Percentiles rank a stretch among this genome's conserved stretches.
Conservation (phyloP, 1,284 basidiomycete species). For the Waitea zeae region DNA sequence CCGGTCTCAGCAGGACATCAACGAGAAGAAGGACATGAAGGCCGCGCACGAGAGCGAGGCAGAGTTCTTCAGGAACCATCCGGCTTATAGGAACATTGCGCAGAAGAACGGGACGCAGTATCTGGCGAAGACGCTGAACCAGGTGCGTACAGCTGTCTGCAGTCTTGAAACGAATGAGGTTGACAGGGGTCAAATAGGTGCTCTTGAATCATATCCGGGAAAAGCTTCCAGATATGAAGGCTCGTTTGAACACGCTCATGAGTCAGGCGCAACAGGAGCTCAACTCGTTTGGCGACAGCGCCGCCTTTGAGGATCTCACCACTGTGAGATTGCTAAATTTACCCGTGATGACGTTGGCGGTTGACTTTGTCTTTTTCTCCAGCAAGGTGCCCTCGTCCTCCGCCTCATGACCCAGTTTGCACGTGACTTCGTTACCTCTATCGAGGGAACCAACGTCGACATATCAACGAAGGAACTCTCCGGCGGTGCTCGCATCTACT, state of each 20-base stretch:
- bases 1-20: conserved; percentile 96
- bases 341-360: conserved; percentile 4
- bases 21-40: conserved; percentile 69
- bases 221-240: conserved; percentile 99
- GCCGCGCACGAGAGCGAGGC: conserved; percentile 78
- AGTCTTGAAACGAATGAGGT: neutral
- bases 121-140: conserved; percentile 87
- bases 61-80: conserved; percentile 85
- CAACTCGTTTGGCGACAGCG: conserved; percentile 88
- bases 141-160: conserved; percentile 31
- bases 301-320: conserved; percentile 85
- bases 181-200: conserved; percentile 31
- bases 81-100: conserved; percentile 89
- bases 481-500: conserved; percentile 95
- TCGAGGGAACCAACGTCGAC: conserved; percentile 95
- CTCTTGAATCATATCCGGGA: conserved; percentile 97
- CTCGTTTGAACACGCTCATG: conserved; percentile 94
- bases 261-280: conserved; percentile 98
- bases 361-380: conserved; percentile 5
- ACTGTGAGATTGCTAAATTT: conserved; percentile 30
- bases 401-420: conserved; percentile 99
- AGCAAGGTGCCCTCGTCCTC: conserved; percentile 77
- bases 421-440: conserved; percentile 91
- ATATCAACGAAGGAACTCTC: conserved; percentile 98
- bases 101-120: conserved; percentile 96